A percentile compares a stretch with the other conserved stretches of the same genome.
Conservation (phyloP, 2,329 filamentous ascomycete species). For the Juglanconis sp. region DNA sequence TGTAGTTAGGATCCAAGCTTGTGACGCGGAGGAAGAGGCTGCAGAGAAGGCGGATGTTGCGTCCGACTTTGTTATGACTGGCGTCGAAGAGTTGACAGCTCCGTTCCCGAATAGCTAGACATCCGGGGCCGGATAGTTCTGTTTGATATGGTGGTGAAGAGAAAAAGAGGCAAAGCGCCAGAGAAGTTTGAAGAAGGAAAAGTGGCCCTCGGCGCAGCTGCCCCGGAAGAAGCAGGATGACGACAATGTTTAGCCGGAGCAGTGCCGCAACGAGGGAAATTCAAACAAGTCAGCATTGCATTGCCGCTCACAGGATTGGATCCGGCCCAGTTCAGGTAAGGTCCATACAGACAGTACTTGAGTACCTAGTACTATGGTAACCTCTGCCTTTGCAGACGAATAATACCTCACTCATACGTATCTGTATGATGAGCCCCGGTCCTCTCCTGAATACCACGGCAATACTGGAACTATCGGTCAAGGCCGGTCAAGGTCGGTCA, state of each 20-base stretch:
- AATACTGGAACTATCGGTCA: too few species aligned
- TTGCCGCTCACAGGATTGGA: background rate
- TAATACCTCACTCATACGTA: too few species aligned
- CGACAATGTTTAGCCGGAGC: slow-evolving; percentile 4
- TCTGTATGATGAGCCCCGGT: too few species aligned
- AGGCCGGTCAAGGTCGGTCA: too few species aligned
- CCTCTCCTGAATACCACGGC: too few species aligned
- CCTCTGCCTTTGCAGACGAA: too few species aligned
- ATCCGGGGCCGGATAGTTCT: slow-evolving; percentile 13
- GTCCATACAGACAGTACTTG: too few species aligned
- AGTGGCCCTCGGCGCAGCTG: background rate
- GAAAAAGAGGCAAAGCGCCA: background rate
- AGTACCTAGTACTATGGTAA: too few species aligned
- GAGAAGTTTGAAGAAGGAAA: background rate
- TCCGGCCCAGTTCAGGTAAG: too few species aligned
- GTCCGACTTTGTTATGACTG: slow-evolving; percentile 7
- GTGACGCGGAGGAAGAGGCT: background rate
- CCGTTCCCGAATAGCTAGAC: slow-evolving; percentile 11
- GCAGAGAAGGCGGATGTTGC: background rate
- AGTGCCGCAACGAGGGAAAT: background rate
- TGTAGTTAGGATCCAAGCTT: slow-evolving; percentile 10
- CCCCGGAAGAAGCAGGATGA: slow-evolving; percentile 3
- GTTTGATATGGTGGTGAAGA: background rate
- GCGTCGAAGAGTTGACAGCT: slow-evolving; percentile 5
- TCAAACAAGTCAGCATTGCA: background rate